Evolutionary conservation across 2,329 filamentous ascomycete genomes (phyloP).

Genomic region (Fonsecaea pugnacius): DNA sequence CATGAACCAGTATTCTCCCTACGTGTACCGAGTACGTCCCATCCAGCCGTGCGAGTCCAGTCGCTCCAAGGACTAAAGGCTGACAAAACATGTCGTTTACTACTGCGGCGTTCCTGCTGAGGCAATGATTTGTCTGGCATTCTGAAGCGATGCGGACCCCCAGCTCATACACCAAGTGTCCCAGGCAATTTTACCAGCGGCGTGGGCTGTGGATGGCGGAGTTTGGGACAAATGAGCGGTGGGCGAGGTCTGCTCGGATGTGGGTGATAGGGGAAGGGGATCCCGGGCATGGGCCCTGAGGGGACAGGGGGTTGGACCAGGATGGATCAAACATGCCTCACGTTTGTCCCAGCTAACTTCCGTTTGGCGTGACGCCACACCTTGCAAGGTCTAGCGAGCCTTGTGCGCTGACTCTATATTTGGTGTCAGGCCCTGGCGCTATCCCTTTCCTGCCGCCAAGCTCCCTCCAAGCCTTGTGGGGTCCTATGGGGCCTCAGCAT

Average conservation of each 20-base stretch:
- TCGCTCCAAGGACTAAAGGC: neutral
- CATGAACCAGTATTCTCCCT: neutral
- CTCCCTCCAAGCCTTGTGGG: slow-evolving; percentile 23
- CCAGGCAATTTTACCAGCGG: slow-evolving; percentile 26
- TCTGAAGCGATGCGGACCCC: slow-evolving; percentile 17
- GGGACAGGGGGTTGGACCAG: slow-evolving; percentile 19
- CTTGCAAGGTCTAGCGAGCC: slow-evolving; percentile 16
- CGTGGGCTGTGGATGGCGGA: slow-evolving; percentile 25
- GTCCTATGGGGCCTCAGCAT: slow-evolving; percentile 4
- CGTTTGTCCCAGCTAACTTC: slow-evolving; percentile 22
- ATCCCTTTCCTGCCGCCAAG: slow-evolving; percentile 15
- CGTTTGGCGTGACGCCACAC: slow-evolving; percentile 29
- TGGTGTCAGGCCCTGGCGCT: slow-evolving; percentile 25
- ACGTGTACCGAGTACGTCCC: neutral
- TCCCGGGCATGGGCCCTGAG: slow-evolving; percentile 12
- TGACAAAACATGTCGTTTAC: slow-evolving; percentile 3
- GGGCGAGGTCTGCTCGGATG: slow-evolving; percentile 11
- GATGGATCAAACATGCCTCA: slow-evolving; percentile 31
- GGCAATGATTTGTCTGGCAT: slow-evolving; percentile 20
- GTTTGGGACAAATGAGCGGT: slow-evolving; percentile 32
- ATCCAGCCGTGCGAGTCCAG: neutral
- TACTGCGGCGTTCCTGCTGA: slow-evolving; percentile 2
- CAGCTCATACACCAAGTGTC: slow-evolving; percentile 7
- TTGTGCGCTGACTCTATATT: slow-evolving; percentile 27
- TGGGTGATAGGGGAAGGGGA: slow-evolving; percentile 20